Percentiles rank a stretch among this genome's conserved stretches.
These are phyloP conservation scores for Urochloa ruziziensis DNA, from an alignment of 176 grass and related monocot genomes.

Conservation along the genomic window DNA sequence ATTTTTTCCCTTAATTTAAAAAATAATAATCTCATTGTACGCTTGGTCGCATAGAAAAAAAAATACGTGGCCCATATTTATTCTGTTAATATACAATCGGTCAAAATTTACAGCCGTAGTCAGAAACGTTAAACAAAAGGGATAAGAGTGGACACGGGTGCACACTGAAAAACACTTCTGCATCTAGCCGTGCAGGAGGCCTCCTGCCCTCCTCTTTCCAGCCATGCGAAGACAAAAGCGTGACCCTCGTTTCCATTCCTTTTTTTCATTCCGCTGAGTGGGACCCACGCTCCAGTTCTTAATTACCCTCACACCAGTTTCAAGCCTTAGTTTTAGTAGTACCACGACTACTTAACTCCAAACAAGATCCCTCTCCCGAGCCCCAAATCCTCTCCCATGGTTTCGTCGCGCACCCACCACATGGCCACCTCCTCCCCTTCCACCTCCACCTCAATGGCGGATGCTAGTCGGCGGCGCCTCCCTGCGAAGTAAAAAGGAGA, in stretches of 20 bases:
- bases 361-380: slow-evolving; percentile 5
- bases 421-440: slow-evolving; percentile 15
- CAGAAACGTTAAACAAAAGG: background rate
- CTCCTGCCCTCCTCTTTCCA: too few relatives aligned
- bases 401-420: background rate
- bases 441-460: slow-evolving; percentile 36
- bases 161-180: background rate
- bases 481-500: background rate
- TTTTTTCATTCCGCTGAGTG: background rate
- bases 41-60: background rate
- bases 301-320: background rate
- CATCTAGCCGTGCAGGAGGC: background rate
- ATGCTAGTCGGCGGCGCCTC: slow-evolving; percentile 5
- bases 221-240: background rate
- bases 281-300: background rate
- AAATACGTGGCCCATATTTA: background rate
- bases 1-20: too few relatives aligned
- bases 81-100: background rate
- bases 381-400: background rate
- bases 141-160: background rate
- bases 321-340: slow-evolving; percentile 11
- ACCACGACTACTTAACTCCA: background rate
- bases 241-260: background rate
- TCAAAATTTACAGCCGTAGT: background rate
- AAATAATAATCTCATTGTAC: too few relatives aligned